Evolutionary conservation across 2,329 filamentous ascomycete genomes (phyloP), one percentile per base, ranked within the genome.

Genomic region (Pseudodiploospora longispora): DNA sequence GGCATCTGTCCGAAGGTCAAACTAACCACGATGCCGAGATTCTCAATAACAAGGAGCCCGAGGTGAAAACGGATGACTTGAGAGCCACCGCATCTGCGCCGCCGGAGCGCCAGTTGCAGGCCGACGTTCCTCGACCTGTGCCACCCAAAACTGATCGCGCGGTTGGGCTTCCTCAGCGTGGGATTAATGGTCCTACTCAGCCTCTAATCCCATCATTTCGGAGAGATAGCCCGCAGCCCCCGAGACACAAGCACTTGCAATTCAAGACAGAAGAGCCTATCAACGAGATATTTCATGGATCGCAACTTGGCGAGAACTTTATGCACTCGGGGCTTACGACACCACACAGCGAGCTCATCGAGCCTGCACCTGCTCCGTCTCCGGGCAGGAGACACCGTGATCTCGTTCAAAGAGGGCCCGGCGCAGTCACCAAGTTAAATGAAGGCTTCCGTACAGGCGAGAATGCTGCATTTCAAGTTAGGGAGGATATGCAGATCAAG

Each of bases 291-390:
- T 67, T 67, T 35, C 59, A 55, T 29, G 64, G 64, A 5, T 67
- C 64, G 4, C 62, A 67, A 46, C 58, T 67, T 5, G 63, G 61
- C 9, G 64, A 67, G 7, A 58, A 57, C 38, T 67, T 67, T 35
- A 64, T 67, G 62, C 58, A 61, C 19, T 67, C 64, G 29, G 60
- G 63, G 6, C 49, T 64, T 4, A 64, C 64, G 8, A 65, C 64
- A 10, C 64, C 64, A 10, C 56, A 54, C 10, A 63, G 61, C 30
- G 62, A 64, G 39, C 56, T 49, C 12, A 55, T 51, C 5, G 55
- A 52, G 9, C 42, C 49, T n/a, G 49, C 33, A 28, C 8, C 35
- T 32, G 27, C 44, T 33, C 6, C 33, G 32, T 32, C 39, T 30
- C 34, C 41, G 10, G 38, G 36, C 30, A 47, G 33, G 36, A 40